Evolutionary conservation across 163 green algal species (phyloP).

Genomic region (Picocystis sp.): DNA sequence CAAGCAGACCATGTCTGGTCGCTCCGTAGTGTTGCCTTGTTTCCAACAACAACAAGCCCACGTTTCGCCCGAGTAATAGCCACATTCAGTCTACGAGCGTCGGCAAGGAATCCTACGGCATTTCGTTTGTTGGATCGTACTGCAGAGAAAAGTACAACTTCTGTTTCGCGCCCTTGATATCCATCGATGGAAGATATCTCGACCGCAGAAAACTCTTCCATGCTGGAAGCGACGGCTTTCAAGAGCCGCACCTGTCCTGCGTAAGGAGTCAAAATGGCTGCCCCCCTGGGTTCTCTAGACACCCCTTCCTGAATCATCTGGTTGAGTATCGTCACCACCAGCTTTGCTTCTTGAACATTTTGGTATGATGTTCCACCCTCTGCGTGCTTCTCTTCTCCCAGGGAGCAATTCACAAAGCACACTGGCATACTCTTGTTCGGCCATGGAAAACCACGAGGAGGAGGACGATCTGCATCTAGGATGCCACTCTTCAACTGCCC

Average conservation of each 20-base stretch:
- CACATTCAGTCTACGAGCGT: constrained; percentile 67
- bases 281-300: constrained; percentile 16
- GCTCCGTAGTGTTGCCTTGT: constrained; percentile 32
- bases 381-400: background rate
- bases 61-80: constrained; percentile 57
- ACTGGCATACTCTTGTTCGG: constrained; percentile 15
- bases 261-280: constrained; percentile 74
- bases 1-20: constrained; percentile 37
- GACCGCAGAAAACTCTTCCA: constrained; percentile 4
- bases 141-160: constrained; percentile 67
- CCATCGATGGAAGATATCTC: constrained; percentile 30
- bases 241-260: constrained; percentile 38
- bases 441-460: constrained; percentile 20
- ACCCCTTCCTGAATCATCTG: constrained; percentile 9
- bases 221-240: background rate
- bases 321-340: constrained; percentile 12
- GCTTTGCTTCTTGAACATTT: constrained; percentile 16
- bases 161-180: constrained; percentile 81
- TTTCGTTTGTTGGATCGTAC: constrained; percentile 28
- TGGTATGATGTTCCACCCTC: constrained; percentile 11
- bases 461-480: constrained; percentile 15
- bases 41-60: constrained; percentile 62
- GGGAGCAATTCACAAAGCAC: background rate
- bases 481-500: constrained; percentile 49
- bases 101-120: constrained; percentile 58